Percentiles rank a stretch among this genome's conserved stretches.
Evolutionary conservation across 768 basidiomycete genomes (phyloP).

Genomic region (Pleurotus ostreatus): DNA sequence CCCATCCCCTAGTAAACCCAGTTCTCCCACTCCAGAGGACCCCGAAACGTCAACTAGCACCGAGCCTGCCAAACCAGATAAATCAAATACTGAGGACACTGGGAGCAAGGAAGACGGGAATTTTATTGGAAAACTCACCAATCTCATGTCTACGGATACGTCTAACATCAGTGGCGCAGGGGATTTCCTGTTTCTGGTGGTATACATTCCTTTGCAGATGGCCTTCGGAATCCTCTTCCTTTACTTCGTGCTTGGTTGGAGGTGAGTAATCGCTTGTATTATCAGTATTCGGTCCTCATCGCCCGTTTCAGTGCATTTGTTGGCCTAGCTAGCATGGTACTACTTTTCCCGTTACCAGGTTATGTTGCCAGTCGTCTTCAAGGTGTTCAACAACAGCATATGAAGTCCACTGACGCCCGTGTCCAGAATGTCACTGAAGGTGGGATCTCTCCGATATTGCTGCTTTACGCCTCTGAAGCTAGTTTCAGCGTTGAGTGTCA

Average conservation of each 20-base stretch:
- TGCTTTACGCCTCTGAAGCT: conserved; percentile 13
- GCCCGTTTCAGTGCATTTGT: conserved; percentile 42
- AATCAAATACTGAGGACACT: conserved; percentile 9
- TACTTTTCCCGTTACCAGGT: conserved; percentile 56
- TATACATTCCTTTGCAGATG: conserved; percentile 41
- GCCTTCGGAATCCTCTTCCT: conserved; percentile 36
- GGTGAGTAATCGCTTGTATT: conserved; percentile 20
- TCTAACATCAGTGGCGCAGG: conserved; percentile 29
- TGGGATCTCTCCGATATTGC: conserved; percentile 23
- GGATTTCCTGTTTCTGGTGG: conserved; percentile 28
- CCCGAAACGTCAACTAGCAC: conserved; percentile 11
- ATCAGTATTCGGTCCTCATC: conserved; percentile 3
- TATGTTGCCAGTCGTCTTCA: conserved; percentile 46
- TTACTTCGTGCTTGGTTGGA: conserved; percentile 46
- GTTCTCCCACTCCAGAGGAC: not conserved
- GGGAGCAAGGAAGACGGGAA: conserved; percentile 32
- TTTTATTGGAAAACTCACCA: conserved; percentile 74
- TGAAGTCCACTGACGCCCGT: conserved; percentile 51
- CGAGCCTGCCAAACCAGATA: conserved; percentile 6
- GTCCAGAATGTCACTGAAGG: conserved; percentile 62
- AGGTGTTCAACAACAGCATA: conserved; percentile 40
- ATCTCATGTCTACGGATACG: conserved; percentile 65
- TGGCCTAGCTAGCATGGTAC: conserved; percentile 50
- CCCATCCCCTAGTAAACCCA: conserved; percentile 9
- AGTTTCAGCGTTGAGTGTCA: conserved; percentile 45